phyloP scores from a whole-genome alignment of 371 early-diverging fungal species.

The Haplosporangium sp. region DNA sequence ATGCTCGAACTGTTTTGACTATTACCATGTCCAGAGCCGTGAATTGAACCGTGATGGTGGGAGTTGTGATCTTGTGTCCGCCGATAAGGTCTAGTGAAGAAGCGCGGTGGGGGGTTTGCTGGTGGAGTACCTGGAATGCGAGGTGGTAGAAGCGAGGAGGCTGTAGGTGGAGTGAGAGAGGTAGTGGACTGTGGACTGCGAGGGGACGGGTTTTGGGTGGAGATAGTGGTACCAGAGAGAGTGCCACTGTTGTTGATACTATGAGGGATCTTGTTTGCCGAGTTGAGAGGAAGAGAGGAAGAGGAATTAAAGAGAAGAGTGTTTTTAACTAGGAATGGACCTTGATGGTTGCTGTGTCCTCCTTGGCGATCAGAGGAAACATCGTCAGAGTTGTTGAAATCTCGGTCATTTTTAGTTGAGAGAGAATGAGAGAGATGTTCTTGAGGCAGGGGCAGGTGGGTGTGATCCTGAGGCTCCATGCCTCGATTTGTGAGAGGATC shows the following conservation, averaged over 20 bases:
- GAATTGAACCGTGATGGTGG: conserved; percentile 24
- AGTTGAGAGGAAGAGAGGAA: background rate
- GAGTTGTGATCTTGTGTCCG: conserved; percentile 32
- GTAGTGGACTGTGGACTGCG: conserved; percentile 5
- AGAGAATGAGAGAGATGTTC: conserved; percentile 4
- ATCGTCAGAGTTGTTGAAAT: conserved; percentile 3
- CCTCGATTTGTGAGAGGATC: conserved; percentile 43
- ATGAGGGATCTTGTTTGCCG: background rate
- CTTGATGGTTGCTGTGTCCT: background rate
- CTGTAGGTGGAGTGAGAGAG: conserved; percentile 8
- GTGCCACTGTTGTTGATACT: background rate
- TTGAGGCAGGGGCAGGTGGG: conserved; percentile 9
- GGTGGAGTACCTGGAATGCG: conserved; percentile 32
- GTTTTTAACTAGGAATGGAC: background rate
- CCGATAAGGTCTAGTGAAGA: conserved; percentile 44
- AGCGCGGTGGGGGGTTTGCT: conserved; percentile 42
- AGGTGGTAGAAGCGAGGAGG: conserved; percentile 17
- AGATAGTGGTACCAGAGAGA: background rate
- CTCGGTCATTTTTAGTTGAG: background rate
- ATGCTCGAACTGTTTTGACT: conserved; percentile 38
- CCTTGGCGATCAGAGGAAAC: conserved; percentile 7
- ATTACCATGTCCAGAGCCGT: conserved; percentile 23
- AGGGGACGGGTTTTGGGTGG: background rate
- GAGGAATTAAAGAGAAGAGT: background rate
- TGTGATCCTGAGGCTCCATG: conserved; percentile 55